Evolutionary conservation across 148 eudicot genomes (phyloP).

Genomic region (Oxyria digyna): DNA sequence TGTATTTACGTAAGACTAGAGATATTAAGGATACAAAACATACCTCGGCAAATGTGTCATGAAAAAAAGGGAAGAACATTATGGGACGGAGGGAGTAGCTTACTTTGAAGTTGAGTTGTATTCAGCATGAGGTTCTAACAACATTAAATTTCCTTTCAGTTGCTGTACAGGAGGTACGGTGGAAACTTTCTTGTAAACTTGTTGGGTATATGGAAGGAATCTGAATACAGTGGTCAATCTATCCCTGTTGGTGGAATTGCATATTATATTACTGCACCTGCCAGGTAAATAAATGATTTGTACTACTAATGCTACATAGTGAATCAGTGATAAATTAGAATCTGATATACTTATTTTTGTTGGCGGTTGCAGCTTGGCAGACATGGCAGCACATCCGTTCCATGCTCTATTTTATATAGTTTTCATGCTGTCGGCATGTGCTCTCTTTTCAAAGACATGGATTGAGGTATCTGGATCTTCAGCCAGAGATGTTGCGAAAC

Average conservation of each 20-base stretch:
- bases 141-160: not conserved
- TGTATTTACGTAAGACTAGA: slow-evolving; percentile 38
- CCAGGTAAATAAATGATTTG: too few relatives aligned
- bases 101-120: not conserved
- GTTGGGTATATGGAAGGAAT: too few relatives aligned
- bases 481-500: slow-evolving; percentile 55
- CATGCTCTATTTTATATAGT: too few relatives aligned
- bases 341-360: not conserved
- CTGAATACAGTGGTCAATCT: too few relatives aligned
- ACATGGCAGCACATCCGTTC: slow-evolving; percentile 50
- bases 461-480: slow-evolving; percentile 67
- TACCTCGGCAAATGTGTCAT: too few relatives aligned
- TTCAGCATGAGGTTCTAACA: not conserved
- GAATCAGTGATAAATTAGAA: not conserved
- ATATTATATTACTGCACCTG: too few relatives aligned
- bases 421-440: slow-evolving; percentile 61
- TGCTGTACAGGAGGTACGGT: too few relatives aligned
- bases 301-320: not conserved
- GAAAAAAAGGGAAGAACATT: too few relatives aligned
- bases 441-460: slow-evolving; percentile 60
- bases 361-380: slow-evolving; percentile 28
- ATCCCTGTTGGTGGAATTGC: too few relatives aligned
- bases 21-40: too few relatives aligned
- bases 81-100: slow-evolving; percentile 8
- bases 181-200: too few relatives aligned